phyloP scores from a whole-genome alignment of 2,329 filamentous ascomycete genomes.

The Emmonsiellopsis sp. region DNA sequence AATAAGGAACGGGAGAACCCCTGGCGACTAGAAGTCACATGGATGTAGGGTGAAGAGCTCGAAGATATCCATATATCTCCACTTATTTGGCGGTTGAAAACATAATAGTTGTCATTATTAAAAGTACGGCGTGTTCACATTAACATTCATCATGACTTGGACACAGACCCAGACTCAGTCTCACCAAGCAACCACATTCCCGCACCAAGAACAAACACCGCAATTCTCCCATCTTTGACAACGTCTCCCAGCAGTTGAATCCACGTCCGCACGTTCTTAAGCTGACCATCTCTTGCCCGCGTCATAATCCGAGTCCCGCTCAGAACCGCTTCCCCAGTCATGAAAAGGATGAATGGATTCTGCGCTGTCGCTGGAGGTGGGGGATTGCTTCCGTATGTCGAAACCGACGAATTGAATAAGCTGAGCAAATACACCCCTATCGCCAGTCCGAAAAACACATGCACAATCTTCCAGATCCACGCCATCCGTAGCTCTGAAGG shows the following conservation, averaged over 20 bases:
- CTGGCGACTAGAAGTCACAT: no score
- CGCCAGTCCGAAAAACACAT: conserved; percentile 48
- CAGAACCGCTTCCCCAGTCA: conserved; percentile 37
- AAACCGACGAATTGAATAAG: conserved; percentile 25
- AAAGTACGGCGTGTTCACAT: not conserved
- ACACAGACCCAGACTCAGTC: conserved; percentile 15
- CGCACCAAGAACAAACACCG: conserved; percentile 36
- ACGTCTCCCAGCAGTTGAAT: conserved; percentile 31
- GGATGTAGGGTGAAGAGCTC: no score
- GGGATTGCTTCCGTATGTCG: conserved; percentile 15
- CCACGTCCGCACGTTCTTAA: conserved; percentile 21
- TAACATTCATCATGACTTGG: conserved; percentile 2
- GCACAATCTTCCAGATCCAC: conserved; percentile 47
- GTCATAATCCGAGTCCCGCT: conserved; percentile 27
- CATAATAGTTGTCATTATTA: not conserved
- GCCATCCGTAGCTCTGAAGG: conserved; percentile 26
- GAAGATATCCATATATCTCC: no score
- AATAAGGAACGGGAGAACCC: no score
- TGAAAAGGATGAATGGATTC: conserved; percentile 37
- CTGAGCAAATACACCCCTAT: conserved; percentile 45
- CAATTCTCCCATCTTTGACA: conserved; percentile 34
- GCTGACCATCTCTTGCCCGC: conserved; percentile 17
- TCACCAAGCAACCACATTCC: conserved; percentile 31
- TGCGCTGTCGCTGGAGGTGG: conserved; percentile 36
- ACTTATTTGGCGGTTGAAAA: no score